Conservation (phyloP, 1,284 basidiomycete species). For the Paramarasmius palmivorus region DNA sequence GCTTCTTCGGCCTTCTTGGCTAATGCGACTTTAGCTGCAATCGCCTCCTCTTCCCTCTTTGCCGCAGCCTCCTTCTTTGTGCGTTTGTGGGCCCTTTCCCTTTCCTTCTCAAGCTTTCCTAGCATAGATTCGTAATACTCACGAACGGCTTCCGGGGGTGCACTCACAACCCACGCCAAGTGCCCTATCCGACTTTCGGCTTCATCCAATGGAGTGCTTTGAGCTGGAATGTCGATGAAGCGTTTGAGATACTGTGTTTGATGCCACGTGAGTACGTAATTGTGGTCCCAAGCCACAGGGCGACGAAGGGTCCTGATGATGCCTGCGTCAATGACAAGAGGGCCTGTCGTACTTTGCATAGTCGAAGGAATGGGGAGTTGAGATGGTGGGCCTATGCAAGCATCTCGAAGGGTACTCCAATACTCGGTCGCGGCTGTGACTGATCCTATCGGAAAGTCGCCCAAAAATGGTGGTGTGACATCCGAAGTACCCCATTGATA, state of each 20-base stretch:
- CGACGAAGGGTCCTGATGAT: conserved; percentile 51
- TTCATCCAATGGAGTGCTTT: conserved; percentile 51
- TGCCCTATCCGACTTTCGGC: conserved; percentile 39
- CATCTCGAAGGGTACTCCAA: conserved; percentile 58
- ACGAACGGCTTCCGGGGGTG: conserved; percentile 51
- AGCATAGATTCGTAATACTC: conserved; percentile 44
- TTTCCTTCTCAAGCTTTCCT: conserved; percentile 39
- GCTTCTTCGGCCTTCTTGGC: conserved; percentile 60
- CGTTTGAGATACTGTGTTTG: conserved; percentile 64
- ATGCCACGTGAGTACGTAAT: conserved; percentile 65
- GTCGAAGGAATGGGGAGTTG: conserved; percentile 16
- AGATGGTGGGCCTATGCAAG: conserved; percentile 36
- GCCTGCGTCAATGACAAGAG: conserved; percentile 25
- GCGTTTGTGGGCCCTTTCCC: conserved; percentile 39
- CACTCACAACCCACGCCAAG: conserved; percentile 55
- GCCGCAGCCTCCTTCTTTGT: conserved; percentile 29
- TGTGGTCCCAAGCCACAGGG: conserved; percentile 54
- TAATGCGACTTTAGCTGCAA: conserved; percentile 49
- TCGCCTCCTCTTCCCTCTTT: conserved; percentile 33
- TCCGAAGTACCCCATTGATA: conserved; percentile 59
- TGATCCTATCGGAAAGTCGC: conserved; percentile 39
- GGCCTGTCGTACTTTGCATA: conserved; percentile 19
- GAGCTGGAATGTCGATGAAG: conserved; percentile 43
- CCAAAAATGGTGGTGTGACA: conserved; percentile 54
- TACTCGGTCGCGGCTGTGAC: conserved; percentile 42